Conservation (phyloP, 805 yeast genomes). For the Saccharomycopsis fermentans region DNA sequence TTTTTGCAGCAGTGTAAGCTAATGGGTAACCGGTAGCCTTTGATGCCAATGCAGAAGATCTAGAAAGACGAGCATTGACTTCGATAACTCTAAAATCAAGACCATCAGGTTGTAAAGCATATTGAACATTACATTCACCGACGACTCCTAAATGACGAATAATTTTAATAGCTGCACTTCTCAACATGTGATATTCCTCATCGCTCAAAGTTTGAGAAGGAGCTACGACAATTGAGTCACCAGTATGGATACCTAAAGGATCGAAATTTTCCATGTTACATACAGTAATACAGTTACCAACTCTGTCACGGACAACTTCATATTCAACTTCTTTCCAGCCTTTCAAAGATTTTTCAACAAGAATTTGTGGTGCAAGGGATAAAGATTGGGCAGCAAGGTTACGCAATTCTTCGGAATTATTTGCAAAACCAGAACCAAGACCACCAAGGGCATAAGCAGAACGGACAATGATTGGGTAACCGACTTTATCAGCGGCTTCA, state of each 20-base stretch:
- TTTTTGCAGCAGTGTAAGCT: conserved; percentile 97
- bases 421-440: conserved; percentile 94
- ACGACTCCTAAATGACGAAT: conserved; percentile 97
- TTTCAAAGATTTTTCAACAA: conserved; percentile 92
- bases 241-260: conserved; percentile 96
- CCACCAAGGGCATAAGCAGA: conserved; percentile 98
- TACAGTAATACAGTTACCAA: conserved; percentile 94
- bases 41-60: conserved; percentile 96
- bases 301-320: conserved; percentile 95
- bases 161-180: conserved; percentile 94
- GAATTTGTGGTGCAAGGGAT: conserved; percentile 85
- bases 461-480: conserved; percentile 94
- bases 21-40: conserved; percentile 98
- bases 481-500: conserved; percentile 76
- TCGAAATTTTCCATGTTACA: conserved; percentile 99
- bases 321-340: conserved; percentile 99
- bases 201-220: conserved; percentile 96
- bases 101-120: conserved; percentile 92
- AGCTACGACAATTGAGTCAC: conserved; percentile 98
- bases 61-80: conserved; percentile 92
- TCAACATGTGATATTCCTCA: conserved; percentile 95
- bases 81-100: conserved; percentile 94
- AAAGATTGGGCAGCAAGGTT: conserved; percentile 85
- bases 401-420: conserved; percentile 68
- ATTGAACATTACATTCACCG: conserved; percentile 98